Conservation (phyloP, 2,329 filamentous ascomycete genomes). For the Graphiopsis chlorocephala region DNA sequence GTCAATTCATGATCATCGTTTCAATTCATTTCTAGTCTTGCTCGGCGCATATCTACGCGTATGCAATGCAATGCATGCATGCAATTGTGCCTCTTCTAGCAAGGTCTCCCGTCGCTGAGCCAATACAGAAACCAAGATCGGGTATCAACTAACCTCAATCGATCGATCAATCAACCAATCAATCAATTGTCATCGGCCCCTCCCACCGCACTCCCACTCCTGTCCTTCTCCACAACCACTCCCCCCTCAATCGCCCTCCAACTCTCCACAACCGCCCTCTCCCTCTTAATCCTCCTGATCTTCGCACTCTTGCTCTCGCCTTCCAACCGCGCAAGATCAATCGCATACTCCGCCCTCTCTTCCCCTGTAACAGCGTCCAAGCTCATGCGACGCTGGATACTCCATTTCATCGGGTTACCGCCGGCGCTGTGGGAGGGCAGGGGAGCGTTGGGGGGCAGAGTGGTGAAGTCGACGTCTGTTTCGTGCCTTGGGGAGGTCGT, state of each 20-base stretch:
- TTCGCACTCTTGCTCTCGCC: conserved; percentile 13
- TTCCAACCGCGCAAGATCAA: background rate
- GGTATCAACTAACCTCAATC: too few relatives aligned
- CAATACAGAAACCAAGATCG: too few relatives aligned
- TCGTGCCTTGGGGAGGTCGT: background rate
- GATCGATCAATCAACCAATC: too few relatives aligned
- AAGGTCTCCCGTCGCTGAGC: too few relatives aligned
- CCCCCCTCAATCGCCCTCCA: background rate
- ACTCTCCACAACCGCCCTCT: background rate
- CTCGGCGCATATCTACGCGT: too few relatives aligned
- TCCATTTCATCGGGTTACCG: background rate
- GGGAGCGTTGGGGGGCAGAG: background rate
- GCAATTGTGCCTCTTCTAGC: too few relatives aligned
- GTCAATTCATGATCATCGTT: too few relatives aligned
- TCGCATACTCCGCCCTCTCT: background rate
- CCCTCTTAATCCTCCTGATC: background rate
- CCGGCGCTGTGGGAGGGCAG: background rate
- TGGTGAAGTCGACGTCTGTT: background rate
- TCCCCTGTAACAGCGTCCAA: background rate
- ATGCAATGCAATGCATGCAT: too few relatives aligned
- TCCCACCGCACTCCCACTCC: background rate
- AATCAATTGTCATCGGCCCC: background rate
- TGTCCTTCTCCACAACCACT: background rate
- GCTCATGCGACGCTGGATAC: background rate
- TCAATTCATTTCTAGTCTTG: too few relatives aligned